These are phyloP conservation scores for Zhuliangozyma parablackwelliae DNA, from an alignment of 1,139 yeast species.

Conservation along the genomic window DNA sequence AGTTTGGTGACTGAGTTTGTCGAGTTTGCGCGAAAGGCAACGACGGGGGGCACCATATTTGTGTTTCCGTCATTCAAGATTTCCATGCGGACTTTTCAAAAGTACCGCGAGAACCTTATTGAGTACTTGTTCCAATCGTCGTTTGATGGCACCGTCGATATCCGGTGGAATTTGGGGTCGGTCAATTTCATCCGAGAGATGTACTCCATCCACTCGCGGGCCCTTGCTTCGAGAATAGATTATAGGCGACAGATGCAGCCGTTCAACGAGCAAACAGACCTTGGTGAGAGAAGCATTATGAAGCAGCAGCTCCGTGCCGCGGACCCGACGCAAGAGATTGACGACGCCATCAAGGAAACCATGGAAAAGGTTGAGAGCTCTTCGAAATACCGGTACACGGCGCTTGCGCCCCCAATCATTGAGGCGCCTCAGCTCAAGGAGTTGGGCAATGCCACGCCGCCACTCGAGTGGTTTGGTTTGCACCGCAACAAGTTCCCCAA, in stretches of 20 bases:
- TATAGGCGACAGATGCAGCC: conserved; percentile 17
- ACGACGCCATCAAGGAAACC: conserved; percentile 51
- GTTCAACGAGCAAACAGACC: conserved; percentile 8
- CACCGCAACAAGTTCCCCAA: conserved; percentile 83
- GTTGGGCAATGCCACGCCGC: conserved; percentile 95
- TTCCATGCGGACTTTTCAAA: conserved; percentile 72
- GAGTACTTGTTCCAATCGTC: conserved; percentile 65
- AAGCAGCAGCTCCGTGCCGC: conserved; percentile 20
- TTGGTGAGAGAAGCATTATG: conserved; percentile 4
- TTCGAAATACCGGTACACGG: conserved; percentile 55
- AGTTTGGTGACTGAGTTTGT: conserved; percentile 55
- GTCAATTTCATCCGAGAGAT: conserved; percentile 88
- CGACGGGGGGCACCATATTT: conserved; percentile 72
- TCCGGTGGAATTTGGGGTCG: conserved; percentile 91
- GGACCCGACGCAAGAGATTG: conserved; percentile 32
- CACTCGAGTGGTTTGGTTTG: conserved; percentile 95
- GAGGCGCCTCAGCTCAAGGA: conserved; percentile 88
- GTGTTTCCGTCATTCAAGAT: conserved; percentile 73
- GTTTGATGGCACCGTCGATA: conserved; percentile 86
- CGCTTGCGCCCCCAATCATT: conserved; percentile 72
- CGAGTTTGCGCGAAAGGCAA: conserved; percentile 50
- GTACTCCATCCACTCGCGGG: conserved; percentile 61
- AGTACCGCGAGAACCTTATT: conserved; percentile 43
- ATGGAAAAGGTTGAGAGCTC: conserved; percentile 61
- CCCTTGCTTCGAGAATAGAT: conserved; percentile 35